Evolutionary conservation across 129 eudicot species (phyloP).

Genomic region (Pittosporum tobira): DNA sequence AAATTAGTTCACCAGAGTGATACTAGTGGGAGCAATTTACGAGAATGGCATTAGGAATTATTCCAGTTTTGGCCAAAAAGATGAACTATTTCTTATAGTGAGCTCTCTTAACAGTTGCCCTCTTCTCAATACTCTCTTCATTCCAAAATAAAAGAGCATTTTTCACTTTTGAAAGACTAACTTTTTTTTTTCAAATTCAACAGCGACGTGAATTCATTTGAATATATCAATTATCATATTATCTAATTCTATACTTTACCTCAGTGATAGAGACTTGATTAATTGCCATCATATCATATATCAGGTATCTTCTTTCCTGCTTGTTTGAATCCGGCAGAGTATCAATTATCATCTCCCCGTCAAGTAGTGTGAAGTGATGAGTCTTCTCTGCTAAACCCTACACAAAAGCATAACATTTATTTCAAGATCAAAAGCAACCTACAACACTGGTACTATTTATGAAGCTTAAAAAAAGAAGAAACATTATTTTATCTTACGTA

Average conservation of each 20-base stretch:
- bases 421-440: conserved; percentile 14
- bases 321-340: conserved; percentile 72
- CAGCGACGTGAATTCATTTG: no score
- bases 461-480: conserved; percentile 2
- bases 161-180: no score
- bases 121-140: no score
- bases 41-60: no score
- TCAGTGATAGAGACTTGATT: conserved; percentile 64
- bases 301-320: conserved; percentile 96
- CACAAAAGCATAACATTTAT: conserved; percentile 14
- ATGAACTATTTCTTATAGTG: background rate
- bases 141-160: no score
- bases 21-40: no score
- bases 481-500: conserved; percentile 26
- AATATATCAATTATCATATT: no score
- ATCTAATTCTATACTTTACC: conserved; percentile 47
- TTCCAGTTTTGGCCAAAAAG: no score
- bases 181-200: no score
- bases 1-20: no score
- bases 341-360: conserved; percentile 98
- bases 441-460: background rate
- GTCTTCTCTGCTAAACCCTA: conserved; percentile 57
- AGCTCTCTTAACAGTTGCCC: background rate
- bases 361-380: conserved; percentile 94
- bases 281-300: conserved; percentile 93